Conservation (phyloP, 2,329 filamentous ascomycete genomes). For the Aureobasidium sp. region DNA sequence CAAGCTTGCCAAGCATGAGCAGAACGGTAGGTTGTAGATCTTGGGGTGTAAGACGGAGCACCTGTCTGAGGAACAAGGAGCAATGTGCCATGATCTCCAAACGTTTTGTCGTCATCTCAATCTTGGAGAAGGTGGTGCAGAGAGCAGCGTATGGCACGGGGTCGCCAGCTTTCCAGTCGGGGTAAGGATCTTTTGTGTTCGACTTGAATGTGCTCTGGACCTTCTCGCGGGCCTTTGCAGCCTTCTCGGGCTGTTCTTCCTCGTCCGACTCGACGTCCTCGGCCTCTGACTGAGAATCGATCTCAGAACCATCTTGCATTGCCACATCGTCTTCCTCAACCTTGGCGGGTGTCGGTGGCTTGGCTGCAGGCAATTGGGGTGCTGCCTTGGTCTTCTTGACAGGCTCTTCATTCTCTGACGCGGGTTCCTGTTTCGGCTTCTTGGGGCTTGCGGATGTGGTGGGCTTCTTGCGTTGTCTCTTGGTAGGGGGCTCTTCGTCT, state of each 20-base stretch:
- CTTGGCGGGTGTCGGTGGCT: constrained; percentile 1
- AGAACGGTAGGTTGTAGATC: constrained; percentile 84
- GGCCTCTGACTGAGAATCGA: constrained; percentile 22
- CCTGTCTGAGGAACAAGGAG: constrained; percentile 83
- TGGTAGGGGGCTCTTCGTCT: constrained; percentile 30
- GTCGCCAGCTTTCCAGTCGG: constrained; percentile 84
- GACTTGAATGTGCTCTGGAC: constrained; percentile 69
- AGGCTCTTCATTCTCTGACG: constrained; percentile 29
- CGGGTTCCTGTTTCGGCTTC: constrained; percentile 23
- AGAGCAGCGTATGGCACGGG: constrained; percentile 92
- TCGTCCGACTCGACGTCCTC: constrained; percentile 40
- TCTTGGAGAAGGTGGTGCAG: constrained; percentile 87
- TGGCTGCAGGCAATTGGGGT: constrained; percentile 4
- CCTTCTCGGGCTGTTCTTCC: constrained; percentile 63
- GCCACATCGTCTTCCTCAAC: constrained; percentile 21
- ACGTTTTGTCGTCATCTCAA: constrained; percentile 91
- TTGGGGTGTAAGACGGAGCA: constrained; percentile 80
- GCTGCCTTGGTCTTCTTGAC: constrained; percentile 1
- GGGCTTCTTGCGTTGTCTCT: constrained; percentile 28
- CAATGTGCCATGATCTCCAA: constrained; percentile 84
- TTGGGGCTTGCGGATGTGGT: constrained; percentile 15
- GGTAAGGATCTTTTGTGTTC: constrained; percentile 72
- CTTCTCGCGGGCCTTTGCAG: constrained; percentile 70
- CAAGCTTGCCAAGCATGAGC: constrained; percentile 96
- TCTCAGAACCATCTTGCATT: constrained; percentile 18